Conservation (phyloP, 176 grass and related monocot genomes). For the Rhynchospora pubera region DNA sequence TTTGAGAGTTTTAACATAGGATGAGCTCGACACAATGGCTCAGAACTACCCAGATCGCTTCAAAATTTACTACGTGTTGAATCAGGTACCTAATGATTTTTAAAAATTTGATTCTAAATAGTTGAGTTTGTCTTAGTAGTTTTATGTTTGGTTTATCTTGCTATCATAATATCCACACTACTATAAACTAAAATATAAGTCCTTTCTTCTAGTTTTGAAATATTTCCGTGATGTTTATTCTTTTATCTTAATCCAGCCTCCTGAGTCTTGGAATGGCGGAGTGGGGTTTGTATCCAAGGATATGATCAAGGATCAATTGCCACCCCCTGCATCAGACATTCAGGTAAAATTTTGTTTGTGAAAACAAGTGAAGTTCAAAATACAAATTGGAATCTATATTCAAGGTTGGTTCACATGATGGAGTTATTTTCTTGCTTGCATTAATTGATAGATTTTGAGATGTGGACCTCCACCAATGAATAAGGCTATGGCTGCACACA, state of each 20-base stretch:
- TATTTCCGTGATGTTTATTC: not conserved
- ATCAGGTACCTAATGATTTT: slow-evolving; percentile 49
- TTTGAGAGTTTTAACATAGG: slow-evolving; percentile 41
- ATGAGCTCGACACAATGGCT: slow-evolving; percentile 73
- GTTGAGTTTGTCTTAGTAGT: not conserved
- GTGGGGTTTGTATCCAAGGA: slow-evolving; percentile 91
- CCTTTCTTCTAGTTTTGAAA: not conserved
- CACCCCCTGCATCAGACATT: slow-evolving; percentile 60
- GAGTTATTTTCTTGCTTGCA: slow-evolving; percentile 12
- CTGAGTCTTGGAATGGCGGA: slow-evolving; percentile 74
- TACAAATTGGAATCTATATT: not conserved
- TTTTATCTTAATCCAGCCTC: slow-evolving; percentile 51
- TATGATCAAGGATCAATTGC: slow-evolving; percentile 75
- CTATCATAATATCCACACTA: not conserved
- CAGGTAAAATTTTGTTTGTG: slow-evolving; percentile 41
- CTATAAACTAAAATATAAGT: not conserved
- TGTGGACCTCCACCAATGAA: slow-evolving; percentile 98
- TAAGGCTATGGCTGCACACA: slow-evolving; percentile 79
- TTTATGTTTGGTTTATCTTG: not conserved
- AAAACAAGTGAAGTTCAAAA: not conserved
- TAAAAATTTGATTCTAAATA: not conserved
- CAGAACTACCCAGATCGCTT: slow-evolving; percentile 53
- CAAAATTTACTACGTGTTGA: slow-evolving; percentile 84
- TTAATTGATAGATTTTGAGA: slow-evolving; percentile 59
- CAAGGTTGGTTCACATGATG: not conserved